Evolutionary conservation across 1,139 yeast species (phyloP).

Genomic region (Lodderomyces elongisporus): DNA sequence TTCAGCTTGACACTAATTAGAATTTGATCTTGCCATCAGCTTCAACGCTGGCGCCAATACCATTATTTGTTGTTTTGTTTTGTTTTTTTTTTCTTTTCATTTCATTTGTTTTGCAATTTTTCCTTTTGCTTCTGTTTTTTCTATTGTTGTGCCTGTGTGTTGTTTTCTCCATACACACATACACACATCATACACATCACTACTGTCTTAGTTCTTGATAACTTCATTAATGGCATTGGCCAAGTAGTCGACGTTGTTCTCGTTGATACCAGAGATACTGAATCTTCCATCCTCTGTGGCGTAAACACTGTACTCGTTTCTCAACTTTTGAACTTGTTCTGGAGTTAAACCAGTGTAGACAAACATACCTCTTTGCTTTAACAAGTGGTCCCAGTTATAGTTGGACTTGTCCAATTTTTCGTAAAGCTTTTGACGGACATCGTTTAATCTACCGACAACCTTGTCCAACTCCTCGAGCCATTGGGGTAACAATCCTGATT

Average conservation of each 20-base stretch:
- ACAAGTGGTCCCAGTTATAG: constrained; percentile 81
- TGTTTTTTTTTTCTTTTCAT: too few species aligned
- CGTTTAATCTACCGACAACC: constrained; percentile 74
- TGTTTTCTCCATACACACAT: background rate
- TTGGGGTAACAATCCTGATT: constrained; percentile 50
- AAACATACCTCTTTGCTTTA: constrained; percentile 94
- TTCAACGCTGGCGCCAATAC: too few species aligned
- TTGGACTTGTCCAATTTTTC: constrained; percentile 50
- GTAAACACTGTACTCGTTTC: constrained; percentile 72
- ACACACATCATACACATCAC: too few species aligned
- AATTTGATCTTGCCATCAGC: too few species aligned
- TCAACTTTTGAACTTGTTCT: constrained; percentile 65
- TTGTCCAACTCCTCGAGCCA: constrained; percentile 76
- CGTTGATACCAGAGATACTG: constrained; percentile 86
- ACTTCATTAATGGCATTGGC: constrained; percentile 72
- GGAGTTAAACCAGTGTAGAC: constrained; percentile 79
- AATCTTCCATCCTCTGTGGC: constrained; percentile 88
- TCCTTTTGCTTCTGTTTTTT: background rate
- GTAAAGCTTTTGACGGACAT: constrained; percentile 64
- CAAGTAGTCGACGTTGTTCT: constrained; percentile 72
- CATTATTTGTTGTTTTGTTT: too few species aligned
- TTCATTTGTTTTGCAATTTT: too few species aligned
- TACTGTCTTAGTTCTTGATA: constrained; percentile 18
- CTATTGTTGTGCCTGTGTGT: background rate
- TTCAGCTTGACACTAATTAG: too few species aligned